phyloP scores from a whole-genome alignment of 192 early-diverging fungal genomes.

The Gaertneriomyces semiglobifer region DNA sequence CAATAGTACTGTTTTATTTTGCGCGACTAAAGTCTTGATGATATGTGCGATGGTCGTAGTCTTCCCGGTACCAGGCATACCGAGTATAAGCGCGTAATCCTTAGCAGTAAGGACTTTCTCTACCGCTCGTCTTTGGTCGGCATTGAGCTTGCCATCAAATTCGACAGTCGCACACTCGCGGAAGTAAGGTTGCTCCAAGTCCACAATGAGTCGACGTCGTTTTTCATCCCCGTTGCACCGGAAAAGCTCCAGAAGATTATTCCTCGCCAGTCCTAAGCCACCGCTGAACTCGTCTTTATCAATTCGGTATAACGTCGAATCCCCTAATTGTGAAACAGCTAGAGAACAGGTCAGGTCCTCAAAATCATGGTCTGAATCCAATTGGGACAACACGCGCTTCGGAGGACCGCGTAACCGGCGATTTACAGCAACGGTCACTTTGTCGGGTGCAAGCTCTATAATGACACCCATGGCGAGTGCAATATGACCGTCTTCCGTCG shows the following conservation, averaged over 20 bases:
- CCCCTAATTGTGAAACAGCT: constrained; percentile 22
- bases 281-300: constrained; percentile 80
- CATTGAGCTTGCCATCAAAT: constrained; percentile 53
- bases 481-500: constrained; percentile 67
- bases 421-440: constrained; percentile 58
- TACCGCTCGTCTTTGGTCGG: constrained; percentile 67
- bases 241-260: constrained; percentile 77
- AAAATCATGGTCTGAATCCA: constrained; percentile 62
- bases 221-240: constrained; percentile 46
- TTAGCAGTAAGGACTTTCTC: constrained; percentile 68
- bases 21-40: constrained; percentile 61
- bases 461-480: constrained; percentile 77
- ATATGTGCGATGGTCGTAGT: constrained; percentile 83
- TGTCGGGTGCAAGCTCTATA: constrained; percentile 42
- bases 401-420: constrained; percentile 66
- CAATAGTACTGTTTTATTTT: constrained; percentile 75
- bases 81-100: constrained; percentile 88
- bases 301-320: constrained; percentile 59
- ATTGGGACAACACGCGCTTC: constrained; percentile 50
- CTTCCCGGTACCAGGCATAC: constrained; percentile 98
- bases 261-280: constrained; percentile 65
- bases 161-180: background rate
- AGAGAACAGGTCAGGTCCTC: constrained; percentile 21
- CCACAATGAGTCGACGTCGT: constrained; percentile 73
- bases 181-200: constrained; percentile 70